These are phyloP conservation scores for Candida freyschussii DNA, from an alignment of 1,139 yeast species.

Conservation along the genomic window DNA sequence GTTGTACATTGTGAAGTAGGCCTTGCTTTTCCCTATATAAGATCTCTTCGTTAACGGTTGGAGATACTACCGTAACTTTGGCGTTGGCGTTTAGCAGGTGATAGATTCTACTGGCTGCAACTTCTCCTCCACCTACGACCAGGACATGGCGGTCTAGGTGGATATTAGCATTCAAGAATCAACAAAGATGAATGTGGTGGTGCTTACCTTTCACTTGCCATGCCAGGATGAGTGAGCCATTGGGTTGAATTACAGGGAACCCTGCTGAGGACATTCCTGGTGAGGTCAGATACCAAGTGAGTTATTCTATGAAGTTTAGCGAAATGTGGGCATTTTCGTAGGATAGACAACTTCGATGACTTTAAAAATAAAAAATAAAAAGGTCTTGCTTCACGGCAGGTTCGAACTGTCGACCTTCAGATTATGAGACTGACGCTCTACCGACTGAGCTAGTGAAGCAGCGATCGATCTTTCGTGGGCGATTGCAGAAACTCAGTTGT, in stretches of 20 bases:
- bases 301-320: too few relatives aligned
- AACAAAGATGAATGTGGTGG: neutral
- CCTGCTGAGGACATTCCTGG: too few relatives aligned
- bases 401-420: conserved; percentile 47
- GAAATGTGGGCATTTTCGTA: too few relatives aligned
- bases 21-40: conserved; percentile 37
- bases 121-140: conserved; percentile 81
- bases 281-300: too few relatives aligned
- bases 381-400: conserved; percentile 62
- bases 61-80: conserved; percentile 61
- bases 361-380: too few relatives aligned
- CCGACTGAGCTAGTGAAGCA: conserved; percentile 45
- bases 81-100: conserved; percentile 71
- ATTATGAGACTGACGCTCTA: conserved; percentile 47
- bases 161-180: neutral
- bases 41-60: conserved; percentile 43
- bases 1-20: conserved; percentile 36
- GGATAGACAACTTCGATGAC: too few relatives aligned
- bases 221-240: conserved; percentile 40
- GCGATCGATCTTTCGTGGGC: too few relatives aligned
- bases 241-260: conserved; percentile 33
- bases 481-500: too few relatives aligned
- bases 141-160: conserved; percentile 45
- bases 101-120: conserved; percentile 65
- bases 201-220: conserved; percentile 36